Conservation (phyloP, 2,329 filamentous ascomycete genomes). For the Colletotrichum agaves region DNA sequence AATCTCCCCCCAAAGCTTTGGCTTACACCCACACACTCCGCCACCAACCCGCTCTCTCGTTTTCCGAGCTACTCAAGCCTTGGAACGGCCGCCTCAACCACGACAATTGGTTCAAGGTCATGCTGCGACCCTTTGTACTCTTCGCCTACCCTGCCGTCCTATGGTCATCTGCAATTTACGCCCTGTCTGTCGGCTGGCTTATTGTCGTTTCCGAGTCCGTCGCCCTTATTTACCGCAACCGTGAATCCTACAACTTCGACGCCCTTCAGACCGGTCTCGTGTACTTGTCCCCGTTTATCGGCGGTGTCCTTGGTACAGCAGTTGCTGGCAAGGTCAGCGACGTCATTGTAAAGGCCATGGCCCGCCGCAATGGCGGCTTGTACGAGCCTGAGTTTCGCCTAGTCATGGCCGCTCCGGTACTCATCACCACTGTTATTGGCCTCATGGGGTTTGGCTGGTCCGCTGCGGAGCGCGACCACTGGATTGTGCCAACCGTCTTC, state of each 20-base stretch:
- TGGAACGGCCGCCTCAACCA: slow-evolving; percentile 82
- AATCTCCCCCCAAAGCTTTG: slow-evolving; percentile 43
- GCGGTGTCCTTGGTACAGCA: slow-evolving; percentile 88
- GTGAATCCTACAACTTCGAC: slow-evolving; percentile 80
- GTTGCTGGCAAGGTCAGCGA: slow-evolving; percentile 92
- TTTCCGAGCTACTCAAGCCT: slow-evolving; percentile 76
- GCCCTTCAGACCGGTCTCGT: slow-evolving; percentile 85
- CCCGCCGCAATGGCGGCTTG: slow-evolving; percentile 86
- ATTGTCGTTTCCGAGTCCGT: slow-evolving; percentile 94
- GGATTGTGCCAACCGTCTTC: slow-evolving; percentile 94
- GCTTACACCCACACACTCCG: slow-evolving; percentile 79
- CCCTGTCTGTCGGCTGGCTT: slow-evolving; percentile 92
- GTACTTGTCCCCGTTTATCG: slow-evolving; percentile 90
- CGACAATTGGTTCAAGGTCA: slow-evolving; percentile 84
- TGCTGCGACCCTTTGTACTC: slow-evolving; percentile 83
- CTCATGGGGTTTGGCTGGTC: slow-evolving; percentile 99
- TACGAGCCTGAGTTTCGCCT: slow-evolving; percentile 96
- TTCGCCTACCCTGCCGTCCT: slow-evolving; percentile 89
- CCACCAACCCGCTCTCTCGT: slow-evolving; percentile 74
- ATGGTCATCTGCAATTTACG: slow-evolving; percentile 87
- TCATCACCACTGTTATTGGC: slow-evolving; percentile 81
- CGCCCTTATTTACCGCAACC: slow-evolving; percentile 79
- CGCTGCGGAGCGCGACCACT: slow-evolving; percentile 76
- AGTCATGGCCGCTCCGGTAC: slow-evolving; percentile 85
- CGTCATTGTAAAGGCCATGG: slow-evolving; percentile 83